A percentile compares a stretch with the other conserved stretches of the same genome.
These are phyloP conservation scores for Sclerotinia minor DNA, from an alignment of 2,329 filamentous ascomycete genomes.

Conservation along the genomic window DNA sequence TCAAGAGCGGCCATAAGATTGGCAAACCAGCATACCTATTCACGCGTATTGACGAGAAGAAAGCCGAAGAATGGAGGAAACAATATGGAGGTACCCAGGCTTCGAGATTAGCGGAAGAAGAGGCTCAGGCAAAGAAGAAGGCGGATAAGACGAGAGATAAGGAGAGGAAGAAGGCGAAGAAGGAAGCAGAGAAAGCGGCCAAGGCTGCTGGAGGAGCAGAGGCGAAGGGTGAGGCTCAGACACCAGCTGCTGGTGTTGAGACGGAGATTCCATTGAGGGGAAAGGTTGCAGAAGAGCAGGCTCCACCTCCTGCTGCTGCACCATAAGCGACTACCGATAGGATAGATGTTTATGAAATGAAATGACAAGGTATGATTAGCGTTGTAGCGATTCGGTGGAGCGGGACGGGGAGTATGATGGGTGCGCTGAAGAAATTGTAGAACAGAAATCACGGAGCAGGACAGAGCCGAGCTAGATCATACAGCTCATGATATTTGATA, in stretches of 20 bases:
- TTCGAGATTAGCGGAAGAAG: conserved; percentile 69
- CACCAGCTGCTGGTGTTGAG: conserved; percentile 35
- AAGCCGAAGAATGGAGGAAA: conserved; percentile 80
- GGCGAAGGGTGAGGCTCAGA: conserved; percentile 33
- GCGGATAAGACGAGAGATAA: conserved; percentile 46
- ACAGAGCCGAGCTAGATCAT: not conserved
- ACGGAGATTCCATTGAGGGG: conserved; percentile 37
- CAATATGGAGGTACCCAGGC: conserved; percentile 68
- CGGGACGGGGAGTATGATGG: not conserved
- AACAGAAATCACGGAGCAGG: not conserved
- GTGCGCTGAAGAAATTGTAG: not conserved
- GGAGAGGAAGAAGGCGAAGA: conserved; percentile 49
- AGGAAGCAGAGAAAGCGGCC: conserved; percentile 43
- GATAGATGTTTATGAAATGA: conserved; percentile 4
- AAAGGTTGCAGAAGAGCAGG: conserved; percentile 40
- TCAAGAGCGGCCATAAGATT: conserved; percentile 76
- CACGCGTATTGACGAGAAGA: conserved; percentile 76
- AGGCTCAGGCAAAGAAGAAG: conserved; percentile 48
- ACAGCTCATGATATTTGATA: conserved; percentile 3
- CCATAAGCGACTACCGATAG: conserved; percentile 28
- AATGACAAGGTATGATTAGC: conserved; percentile 29
- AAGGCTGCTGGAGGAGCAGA: conserved; percentile 37
- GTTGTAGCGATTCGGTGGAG: conserved; percentile 26
- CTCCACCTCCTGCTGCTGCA: conserved; percentile 40
- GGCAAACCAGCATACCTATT: conserved; percentile 80